Percentiles rank a stretch among this genome's conserved stretches.
Conservation (phyloP, 1,284 basidiomycete species). For the Caloboletus firmus region DNA sequence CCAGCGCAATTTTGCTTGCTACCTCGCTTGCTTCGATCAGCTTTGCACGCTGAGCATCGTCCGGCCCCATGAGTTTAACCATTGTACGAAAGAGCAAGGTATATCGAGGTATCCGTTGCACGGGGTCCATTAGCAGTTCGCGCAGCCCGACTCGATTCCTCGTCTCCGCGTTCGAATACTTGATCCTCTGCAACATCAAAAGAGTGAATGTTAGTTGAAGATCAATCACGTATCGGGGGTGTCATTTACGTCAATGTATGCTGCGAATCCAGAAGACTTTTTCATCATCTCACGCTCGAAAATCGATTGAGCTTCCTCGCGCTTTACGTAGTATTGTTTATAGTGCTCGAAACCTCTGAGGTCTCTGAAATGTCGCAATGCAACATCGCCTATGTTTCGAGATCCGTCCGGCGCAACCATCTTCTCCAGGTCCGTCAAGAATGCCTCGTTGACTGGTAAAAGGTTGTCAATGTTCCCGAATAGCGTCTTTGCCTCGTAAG, state of each 20-base stretch:
- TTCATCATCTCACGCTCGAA: conserved; percentile 83
- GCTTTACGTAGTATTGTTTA: conserved; percentile 86
- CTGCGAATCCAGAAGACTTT: conserved; percentile 73
- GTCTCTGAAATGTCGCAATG: conserved; percentile 81
- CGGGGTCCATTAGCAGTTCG: conserved; percentile 98
- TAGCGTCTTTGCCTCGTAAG: conserved; percentile 88
- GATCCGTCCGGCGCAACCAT: conserved; percentile 63
- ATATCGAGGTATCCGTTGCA: conserved; percentile 97
- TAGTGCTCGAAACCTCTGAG: conserved; percentile 86
- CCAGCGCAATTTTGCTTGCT: conserved; percentile 88
- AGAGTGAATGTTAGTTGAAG: conserved; percentile 15
- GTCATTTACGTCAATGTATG: conserved; percentile 78
- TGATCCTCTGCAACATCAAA: conserved; percentile 63
- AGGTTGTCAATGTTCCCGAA: conserved; percentile 94
- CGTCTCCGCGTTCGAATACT: conserved; percentile 81
- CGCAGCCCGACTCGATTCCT: conserved; percentile 87
- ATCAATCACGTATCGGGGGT: conserved; percentile 5
- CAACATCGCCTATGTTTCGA: conserved; percentile 77
- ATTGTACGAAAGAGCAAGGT: conserved; percentile 91
- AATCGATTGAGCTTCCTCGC: conserved; percentile 90
- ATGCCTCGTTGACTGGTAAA: conserved; percentile 83
- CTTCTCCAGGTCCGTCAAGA: conserved; percentile 81
- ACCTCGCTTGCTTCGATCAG: conserved; percentile 85
- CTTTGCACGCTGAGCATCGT: conserved; percentile 77
- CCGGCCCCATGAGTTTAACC: conserved; percentile 80